Evolutionary conservation across 2,329 filamentous ascomycete species (phyloP).

Genomic region (Chrysoporthe deuterocubensis): DNA sequence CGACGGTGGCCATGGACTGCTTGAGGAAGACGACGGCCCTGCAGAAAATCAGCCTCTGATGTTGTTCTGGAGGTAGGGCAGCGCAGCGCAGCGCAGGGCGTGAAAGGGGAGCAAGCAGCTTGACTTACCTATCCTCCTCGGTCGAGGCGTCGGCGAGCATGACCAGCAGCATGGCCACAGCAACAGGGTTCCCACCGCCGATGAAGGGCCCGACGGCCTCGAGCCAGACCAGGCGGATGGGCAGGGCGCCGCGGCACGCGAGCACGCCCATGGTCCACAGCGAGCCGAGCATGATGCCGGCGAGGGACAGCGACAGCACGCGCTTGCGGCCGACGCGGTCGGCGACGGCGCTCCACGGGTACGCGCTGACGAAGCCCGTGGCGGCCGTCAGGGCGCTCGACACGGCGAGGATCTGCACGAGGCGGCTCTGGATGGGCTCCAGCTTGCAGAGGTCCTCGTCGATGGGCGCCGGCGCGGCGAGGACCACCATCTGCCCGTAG

Average conservation of each 20-base stretch:
- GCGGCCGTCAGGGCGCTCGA: conserved; percentile 3
- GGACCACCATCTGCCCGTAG: conserved; percentile 8
- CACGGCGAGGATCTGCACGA: conserved; percentile 18
- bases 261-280: conserved; percentile 11
- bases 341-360: conserved; percentile 20
- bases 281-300: conserved; percentile 10
- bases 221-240: conserved; percentile 18
- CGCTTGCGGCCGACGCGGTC: conserved; percentile 20
- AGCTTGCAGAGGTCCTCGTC: conserved; percentile 26
- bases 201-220: not conserved
- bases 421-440: conserved; percentile 19
- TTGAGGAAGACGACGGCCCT: conserved; percentile 16
- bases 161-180: conserved; percentile 9
- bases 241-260: conserved; percentile 2
- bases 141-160: conserved; percentile 16
- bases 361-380: not conserved
- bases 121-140: conserved; percentile 16
- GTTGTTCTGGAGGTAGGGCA: not conserved
- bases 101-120: too few relatives aligned
- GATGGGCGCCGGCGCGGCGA: too few relatives aligned
- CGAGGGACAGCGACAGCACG: conserved; percentile 11
- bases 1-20: conserved; percentile 6
- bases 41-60: not conserved
- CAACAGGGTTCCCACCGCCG: conserved; percentile 11
- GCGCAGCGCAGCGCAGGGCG: not conserved